A percentile compares a stretch with the other conserved stretches of the same genome.
Evolutionary conservation across 169 alveolate species (phyloP).

Genomic region (Cryptosporidium parvum): DNA sequence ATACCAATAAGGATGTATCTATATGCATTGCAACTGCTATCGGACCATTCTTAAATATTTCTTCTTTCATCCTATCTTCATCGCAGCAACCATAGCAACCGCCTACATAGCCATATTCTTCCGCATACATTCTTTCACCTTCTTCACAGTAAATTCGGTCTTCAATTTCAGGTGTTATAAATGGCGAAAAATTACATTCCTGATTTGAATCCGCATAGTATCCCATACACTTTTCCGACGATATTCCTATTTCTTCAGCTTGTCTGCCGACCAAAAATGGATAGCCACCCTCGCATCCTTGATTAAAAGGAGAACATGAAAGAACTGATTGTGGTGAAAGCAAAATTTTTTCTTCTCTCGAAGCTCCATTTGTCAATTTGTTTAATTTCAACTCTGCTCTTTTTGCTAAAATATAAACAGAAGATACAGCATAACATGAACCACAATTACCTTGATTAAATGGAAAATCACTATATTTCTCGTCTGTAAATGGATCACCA

Average conservation of each 20-base stretch:
- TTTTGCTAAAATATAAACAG: slow-evolving; percentile 86
- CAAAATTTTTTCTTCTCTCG: slow-evolving; percentile 69
- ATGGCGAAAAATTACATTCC: slow-evolving; percentile 73
- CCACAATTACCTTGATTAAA: slow-evolving; percentile 93
- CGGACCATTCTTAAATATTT: slow-evolving; percentile 84
- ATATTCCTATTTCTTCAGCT: slow-evolving; percentile 86
- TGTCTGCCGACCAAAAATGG: slow-evolving; percentile 91
- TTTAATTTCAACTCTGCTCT: slow-evolving; percentile 86
- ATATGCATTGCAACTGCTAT: slow-evolving; percentile 81
- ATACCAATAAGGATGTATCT: slow-evolving; percentile 78
- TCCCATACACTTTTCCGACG: slow-evolving; percentile 76
- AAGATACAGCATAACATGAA: slow-evolving; percentile 93
- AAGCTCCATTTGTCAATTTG: slow-evolving; percentile 79
- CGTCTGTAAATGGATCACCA: slow-evolving; percentile 85
- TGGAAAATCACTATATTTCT: slow-evolving; percentile 19
- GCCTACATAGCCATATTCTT: slow-evolving; percentile 85
- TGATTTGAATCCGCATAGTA: slow-evolving; percentile 69
- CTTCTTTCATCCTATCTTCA: slow-evolving; percentile 85
- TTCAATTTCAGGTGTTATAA: slow-evolving; percentile 3
- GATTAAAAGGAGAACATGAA: slow-evolving; percentile 86
- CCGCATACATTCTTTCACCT: slow-evolving; percentile 80
- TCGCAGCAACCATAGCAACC: slow-evolving; percentile 88
- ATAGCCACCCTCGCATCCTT: slow-evolving; percentile 93
- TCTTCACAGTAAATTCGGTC: slow-evolving; percentile 33
- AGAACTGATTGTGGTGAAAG: slow-evolving; percentile 82